Evolutionary conservation across 441 rosid genomes (phyloP).

Genomic region (Populus hybrid): DNA sequence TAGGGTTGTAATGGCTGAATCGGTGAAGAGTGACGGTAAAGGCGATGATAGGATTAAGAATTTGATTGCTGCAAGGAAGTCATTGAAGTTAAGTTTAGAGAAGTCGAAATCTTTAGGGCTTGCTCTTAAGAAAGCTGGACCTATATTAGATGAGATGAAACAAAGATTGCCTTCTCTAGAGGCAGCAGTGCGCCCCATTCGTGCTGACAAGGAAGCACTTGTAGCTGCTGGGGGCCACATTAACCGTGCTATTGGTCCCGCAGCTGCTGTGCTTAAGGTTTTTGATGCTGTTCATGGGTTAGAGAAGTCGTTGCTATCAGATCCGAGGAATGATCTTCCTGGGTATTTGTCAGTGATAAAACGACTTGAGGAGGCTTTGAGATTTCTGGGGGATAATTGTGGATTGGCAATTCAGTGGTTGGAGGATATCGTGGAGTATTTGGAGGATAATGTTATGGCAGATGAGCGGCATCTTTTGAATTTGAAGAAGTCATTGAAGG

Average conservation of each 20-base stretch:
- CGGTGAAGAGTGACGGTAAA: constrained; percentile 13
- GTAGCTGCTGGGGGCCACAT: constrained; percentile 82
- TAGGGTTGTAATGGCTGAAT: constrained; percentile 49
- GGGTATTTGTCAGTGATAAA: constrained; percentile 80
- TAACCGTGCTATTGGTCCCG: constrained; percentile 97
- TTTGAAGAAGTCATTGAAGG: constrained; percentile 62
- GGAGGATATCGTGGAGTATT: constrained; percentile 94
- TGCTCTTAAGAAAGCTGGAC: constrained; percentile 61
- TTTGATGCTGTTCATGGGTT: constrained; percentile 97
- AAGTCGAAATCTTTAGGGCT: constrained; percentile 64
- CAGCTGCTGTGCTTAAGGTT: constrained; percentile 97
- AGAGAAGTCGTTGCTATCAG: constrained; percentile 81
- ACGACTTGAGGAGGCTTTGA: constrained; percentile 87
- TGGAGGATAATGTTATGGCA: constrained; percentile 82
- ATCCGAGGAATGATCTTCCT: constrained; percentile 75
- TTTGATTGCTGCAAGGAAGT: constrained; percentile 63
- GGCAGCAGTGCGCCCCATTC: constrained; percentile 86
- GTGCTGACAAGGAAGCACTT: constrained; percentile 86
- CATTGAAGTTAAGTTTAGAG: constrained; percentile 68
- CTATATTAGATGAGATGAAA: constrained; percentile 76
- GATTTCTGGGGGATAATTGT: constrained; percentile 86
- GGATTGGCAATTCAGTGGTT: constrained; percentile 97
- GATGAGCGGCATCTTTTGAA: constrained; percentile 64
- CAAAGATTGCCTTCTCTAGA: constrained; percentile 69
- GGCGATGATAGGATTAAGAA: constrained; percentile 29